Evolutionary conservation across 306 rosid genomes (phyloP), one percentile per base, ranked within the genome.

Genomic region (Vigna unguiculata): DNA sequence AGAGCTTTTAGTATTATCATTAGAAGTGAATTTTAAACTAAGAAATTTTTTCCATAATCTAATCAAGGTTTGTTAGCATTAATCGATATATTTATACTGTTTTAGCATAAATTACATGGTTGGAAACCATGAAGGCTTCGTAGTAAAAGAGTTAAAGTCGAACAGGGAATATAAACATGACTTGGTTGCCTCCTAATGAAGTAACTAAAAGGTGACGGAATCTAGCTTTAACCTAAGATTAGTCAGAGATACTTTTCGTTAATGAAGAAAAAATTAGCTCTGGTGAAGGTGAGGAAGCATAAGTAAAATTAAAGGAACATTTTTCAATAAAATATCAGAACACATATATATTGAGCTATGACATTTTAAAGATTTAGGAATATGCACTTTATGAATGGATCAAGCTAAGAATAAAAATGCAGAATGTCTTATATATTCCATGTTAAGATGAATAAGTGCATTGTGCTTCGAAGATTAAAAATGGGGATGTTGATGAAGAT

Each of bases 331-430:
- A 65, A 59, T 36, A 74, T 11, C 5, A 11, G 41, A 4, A 70
- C 58, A 45, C 34, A 45, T 15, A 40, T 19, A 69, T 16, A 75
- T 40, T 8, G 49, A 69, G 62, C 34, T 11, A 34, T 22, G 36
- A 52, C 46, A 53, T 40, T 76, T 51, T 64, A 51, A 69, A 63
- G 77, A 61, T 32, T 36, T 46, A 46, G 75, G 82, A 83, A 79
- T 75, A 72, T 67, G 69, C 77, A 76, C 93, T 86, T 87, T 81
- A 70, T 69, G 61, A 68, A 40, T 40, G 57, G 78, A 64, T 43
- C 68, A 90, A 86, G 95, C 21, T 86, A 88, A 81, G 91, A 84
- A 90, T 86, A 79, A 80, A 79, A 9, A 10, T 8, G 24, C 55
- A 45, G 58, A 69, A 71, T 54, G 36, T 30, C 11, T 57, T 78